These are phyloP conservation scores for Epichloe scottii DNA, from an alignment of 2,329 filamentous ascomycete species.

Conservation along the genomic window DNA sequence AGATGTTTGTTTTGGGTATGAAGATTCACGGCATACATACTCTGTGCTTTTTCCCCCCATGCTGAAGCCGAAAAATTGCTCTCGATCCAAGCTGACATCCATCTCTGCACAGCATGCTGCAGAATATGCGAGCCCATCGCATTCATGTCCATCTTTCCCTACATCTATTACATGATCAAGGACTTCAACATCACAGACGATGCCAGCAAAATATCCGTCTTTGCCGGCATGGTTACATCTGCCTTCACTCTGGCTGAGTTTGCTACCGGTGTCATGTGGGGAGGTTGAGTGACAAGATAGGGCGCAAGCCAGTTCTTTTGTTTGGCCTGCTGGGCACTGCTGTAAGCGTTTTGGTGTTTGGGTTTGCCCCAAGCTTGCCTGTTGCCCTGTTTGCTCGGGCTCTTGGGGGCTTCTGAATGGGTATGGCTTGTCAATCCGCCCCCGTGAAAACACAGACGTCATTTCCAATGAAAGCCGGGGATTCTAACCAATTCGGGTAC, in stretches of 20 bases:
- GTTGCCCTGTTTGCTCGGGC: constrained; percentile 80
- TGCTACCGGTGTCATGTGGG: constrained; percentile 85
- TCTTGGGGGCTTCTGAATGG: constrained; percentile 82
- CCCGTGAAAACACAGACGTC: not conserved
- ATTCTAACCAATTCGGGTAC: not conserved
- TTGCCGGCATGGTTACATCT: constrained; percentile 91
- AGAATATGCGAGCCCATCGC: constrained; percentile 97
- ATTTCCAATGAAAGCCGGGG: not conserved
- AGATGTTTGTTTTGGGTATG: constrained; percentile 42
- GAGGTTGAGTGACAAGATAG: constrained; percentile 83
- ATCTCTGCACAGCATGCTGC: constrained; percentile 54
- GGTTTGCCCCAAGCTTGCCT: constrained; percentile 71
- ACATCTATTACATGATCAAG: constrained; percentile 95
- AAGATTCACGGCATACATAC: constrained; percentile 3
- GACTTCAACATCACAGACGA: constrained; percentile 78
- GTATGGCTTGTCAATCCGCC: constrained; percentile 34
- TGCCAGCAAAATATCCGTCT: constrained; percentile 71
- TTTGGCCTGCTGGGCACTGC: constrained; percentile 85
- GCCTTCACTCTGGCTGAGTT: constrained; percentile 95
- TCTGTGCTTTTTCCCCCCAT: not conserved
- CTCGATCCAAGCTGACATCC: not conserved
- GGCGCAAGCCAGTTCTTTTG: constrained; percentile 83
- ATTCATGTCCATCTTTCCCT: constrained; percentile 99
- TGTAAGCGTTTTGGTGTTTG: constrained; percentile 84
- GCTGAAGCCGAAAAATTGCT: not conserved